Base-by-base conservation (phyloP, 2,329 filamentous ascomycete genomes). In the Phyllosticta capitalensis region DNA sequence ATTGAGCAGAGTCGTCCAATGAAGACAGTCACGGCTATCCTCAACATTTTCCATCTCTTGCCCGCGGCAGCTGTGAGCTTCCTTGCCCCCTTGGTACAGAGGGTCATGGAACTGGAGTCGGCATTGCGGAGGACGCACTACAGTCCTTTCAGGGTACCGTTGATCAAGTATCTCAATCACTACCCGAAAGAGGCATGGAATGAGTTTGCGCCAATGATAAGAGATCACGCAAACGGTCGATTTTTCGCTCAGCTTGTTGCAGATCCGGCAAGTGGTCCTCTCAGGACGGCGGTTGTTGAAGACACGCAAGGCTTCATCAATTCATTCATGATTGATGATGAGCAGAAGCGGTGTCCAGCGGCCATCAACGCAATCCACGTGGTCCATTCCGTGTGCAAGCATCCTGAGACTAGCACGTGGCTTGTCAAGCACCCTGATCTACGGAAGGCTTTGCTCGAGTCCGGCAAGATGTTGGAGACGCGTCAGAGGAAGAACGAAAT, bases 1-100 rank as follows among this genome's bases (percentile, higher is more conserved):
- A 90, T 97, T 61, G 95, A 99, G 71, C 92, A 97, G 69, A 89
- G 94, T 66, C 83, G 84, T 14, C 86, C 90, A 65, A 96, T 99
- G 87, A 95, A 94, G 75, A 88, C 97, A 53, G 90, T 97, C 45
- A 89, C 91, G 2, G 90, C 92, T 0, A 95, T 97, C 58, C 88
- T 99, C 71, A 94, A 96, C 69, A 92, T 99, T 60, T 99, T 99
- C 72, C 92, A 97, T 70, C 81, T 99, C n/a, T 80, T 99, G 4
- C 94, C 95, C 0, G 82, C 90, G 0, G 90, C 90, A 9, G 95
- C 95, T 1, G 89, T 92, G 62, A 85, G 87, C 17, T 99, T 99
- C 71, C 91, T 97, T 73, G 90, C 92, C 62, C 84, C 89, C 28
- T 82, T 99, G 51, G 90, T 97, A 54, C 88, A 95, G 65, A 89